Percentiles rank a stretch among this genome's conserved stretches.
phyloP scores from a whole-genome alignment of 352 stramenopile species.

The Peronospora farinosa region DNA sequence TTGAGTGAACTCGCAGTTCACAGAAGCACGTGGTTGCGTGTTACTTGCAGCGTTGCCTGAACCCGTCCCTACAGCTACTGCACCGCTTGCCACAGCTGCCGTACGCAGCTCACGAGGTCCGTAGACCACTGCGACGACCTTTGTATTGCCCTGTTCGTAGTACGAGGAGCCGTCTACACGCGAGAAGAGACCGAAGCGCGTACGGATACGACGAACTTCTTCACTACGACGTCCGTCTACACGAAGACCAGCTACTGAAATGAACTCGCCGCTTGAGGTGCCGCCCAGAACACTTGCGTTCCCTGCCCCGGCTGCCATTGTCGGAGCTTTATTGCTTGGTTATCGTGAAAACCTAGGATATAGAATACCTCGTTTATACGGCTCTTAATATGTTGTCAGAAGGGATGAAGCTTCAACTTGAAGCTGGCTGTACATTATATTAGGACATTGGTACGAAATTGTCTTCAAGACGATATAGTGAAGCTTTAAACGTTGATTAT shows the following conservation, averaged over 20 bases:
- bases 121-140: conserved; percentile 85
- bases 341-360: background rate
- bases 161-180: conserved; percentile 85
- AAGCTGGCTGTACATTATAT: too few species aligned
- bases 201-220: conserved; percentile 79
- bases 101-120: conserved; percentile 74
- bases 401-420: background rate
- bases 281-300: conserved; percentile 52
- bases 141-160: conserved; percentile 86
- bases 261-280: conserved; percentile 60
- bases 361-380: background rate
- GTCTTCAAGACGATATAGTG: too few species aligned
- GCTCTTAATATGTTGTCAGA: background rate
- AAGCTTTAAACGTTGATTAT: too few species aligned
- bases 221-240: conserved; percentile 78
- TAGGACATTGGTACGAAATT: too few species aligned
- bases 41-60: conserved; percentile 60
- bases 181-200: conserved; percentile 78
- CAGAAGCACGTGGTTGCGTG: conserved; percentile 57
- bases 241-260: conserved; percentile 78
- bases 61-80: conserved; percentile 41
- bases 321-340: conserved; percentile 17
- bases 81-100: conserved; percentile 29
- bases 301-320: conserved; percentile 56
- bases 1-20: conserved; percentile 86